These are phyloP conservation scores for Penicillium expansum DNA, from an alignment of 2,329 filamentous ascomycete genomes.

Conservation along the genomic window DNA sequence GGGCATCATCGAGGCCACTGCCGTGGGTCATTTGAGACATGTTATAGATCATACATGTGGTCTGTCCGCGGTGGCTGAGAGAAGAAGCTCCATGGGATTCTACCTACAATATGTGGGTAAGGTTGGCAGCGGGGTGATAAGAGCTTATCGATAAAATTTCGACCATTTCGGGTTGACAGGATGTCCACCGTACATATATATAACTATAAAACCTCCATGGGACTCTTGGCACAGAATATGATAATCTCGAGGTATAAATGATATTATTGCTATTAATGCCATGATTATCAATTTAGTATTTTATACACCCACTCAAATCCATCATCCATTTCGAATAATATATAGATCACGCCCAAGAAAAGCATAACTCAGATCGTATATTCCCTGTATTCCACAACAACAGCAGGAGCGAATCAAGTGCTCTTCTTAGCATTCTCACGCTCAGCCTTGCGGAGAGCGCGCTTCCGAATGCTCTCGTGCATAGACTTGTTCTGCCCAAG, in stretches of 20 bases:
- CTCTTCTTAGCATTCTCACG: slow-evolving; percentile 65
- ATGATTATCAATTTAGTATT: not conserved
- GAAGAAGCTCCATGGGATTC: not conserved
- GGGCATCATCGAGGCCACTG: not conserved
- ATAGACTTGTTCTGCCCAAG: slow-evolving; percentile 64
- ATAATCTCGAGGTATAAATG: not conserved
- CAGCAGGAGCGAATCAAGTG: slow-evolving; percentile 21
- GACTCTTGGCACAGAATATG: not conserved
- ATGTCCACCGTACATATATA: no score
- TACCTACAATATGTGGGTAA: no score
- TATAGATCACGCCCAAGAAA: not conserved
- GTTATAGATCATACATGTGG: not conserved
- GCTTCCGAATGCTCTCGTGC: slow-evolving; percentile 77
- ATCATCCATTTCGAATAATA: not conserved
- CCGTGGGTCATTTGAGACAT: not conserved
- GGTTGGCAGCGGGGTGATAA: not conserved
- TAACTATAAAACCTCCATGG: not conserved
- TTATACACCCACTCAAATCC: not conserved
- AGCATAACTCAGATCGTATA: not conserved
- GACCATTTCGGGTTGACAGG: not conserved
- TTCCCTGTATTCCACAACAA: not conserved
- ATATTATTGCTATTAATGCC: not conserved
- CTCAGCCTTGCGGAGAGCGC: slow-evolving; percentile 79
- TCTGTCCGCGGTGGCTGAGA: not conserved
- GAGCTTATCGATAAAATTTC: slow-evolving; percentile 1